Evolutionary conservation across 129 eudicot genomes (phyloP).

Genomic region (Silybum marianum): DNA sequence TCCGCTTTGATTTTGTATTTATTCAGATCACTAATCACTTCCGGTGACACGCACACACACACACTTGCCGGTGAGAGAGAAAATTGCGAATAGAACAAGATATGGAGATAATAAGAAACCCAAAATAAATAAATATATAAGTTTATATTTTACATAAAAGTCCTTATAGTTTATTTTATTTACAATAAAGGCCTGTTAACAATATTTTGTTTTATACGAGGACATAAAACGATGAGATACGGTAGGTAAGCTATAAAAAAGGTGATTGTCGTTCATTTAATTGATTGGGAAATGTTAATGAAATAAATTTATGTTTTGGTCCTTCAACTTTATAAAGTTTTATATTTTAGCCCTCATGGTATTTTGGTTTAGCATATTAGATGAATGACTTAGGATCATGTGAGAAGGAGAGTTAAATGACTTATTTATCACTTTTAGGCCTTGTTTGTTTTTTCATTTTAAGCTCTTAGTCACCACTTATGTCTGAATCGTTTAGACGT

Average conservation of each 20-base stretch:
- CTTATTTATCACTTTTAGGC: too few relatives aligned
- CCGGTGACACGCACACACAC: conserved; percentile 21
- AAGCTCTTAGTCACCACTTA: too few relatives aligned
- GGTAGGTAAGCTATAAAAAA: background rate
- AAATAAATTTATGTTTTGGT: background rate
- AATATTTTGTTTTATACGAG: conserved; percentile 12
- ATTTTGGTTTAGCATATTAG: background rate
- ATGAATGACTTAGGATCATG: too few relatives aligned
- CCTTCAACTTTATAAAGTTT: background rate
- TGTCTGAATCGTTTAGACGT: too few relatives aligned
- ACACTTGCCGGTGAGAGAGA: conserved; percentile 34
- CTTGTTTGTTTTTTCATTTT: too few relatives aligned
- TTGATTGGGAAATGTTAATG: background rate
- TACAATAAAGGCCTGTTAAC: background rate
- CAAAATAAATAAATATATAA: conserved; percentile 13
- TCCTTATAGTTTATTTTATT: background rate
- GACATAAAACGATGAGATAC: conserved; percentile 10
- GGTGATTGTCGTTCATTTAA: background rate
- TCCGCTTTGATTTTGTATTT: conserved; percentile 11
- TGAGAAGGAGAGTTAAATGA: too few relatives aligned
- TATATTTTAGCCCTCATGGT: background rate
- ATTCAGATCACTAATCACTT: conserved; percentile 24
- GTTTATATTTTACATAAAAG: conserved; percentile 4
- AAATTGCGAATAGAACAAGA: conserved; percentile 5
- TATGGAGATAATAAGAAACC: conserved; percentile 4